Evolutionary conservation across 1,284 basidiomycete species (phyloP).

Genomic region (Ustilago sp.): DNA sequence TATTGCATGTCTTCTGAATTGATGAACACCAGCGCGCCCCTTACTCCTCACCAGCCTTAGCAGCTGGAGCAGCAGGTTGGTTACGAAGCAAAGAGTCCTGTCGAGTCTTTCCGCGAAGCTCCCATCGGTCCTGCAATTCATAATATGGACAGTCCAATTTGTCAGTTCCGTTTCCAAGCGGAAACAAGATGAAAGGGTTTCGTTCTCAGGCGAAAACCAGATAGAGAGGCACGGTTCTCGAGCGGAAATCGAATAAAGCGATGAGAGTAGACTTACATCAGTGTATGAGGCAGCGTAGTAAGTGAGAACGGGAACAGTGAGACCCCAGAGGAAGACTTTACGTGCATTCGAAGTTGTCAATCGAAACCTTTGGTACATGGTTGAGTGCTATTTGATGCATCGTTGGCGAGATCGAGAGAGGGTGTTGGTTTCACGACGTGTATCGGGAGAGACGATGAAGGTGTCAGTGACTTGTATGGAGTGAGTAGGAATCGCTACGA

Average conservation of each 20-base stretch:
- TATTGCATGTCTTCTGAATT: slow-evolving; percentile 8
- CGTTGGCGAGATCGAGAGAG: background rate
- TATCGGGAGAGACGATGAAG: background rate
- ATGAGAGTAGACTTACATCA: slow-evolving; percentile 48
- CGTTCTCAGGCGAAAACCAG: too few species aligned
- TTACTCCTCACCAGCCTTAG: slow-evolving; percentile 35
- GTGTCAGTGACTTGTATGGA: background rate
- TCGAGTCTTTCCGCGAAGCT: slow-evolving; percentile 57
- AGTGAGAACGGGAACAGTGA: slow-evolving; percentile 53
- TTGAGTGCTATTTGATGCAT: slow-evolving; percentile 41
- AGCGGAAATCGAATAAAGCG: too few species aligned
- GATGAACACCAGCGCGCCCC: background rate
- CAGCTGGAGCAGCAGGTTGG: slow-evolving; percentile 33
- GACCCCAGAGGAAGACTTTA: slow-evolving; percentile 51
- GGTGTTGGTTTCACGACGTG: background rate
- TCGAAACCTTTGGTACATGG: slow-evolving; percentile 67
- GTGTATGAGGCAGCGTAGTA: slow-evolving; percentile 53
- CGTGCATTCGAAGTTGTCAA: slow-evolving; percentile 57
- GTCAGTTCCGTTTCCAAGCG: background rate
- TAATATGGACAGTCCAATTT: background rate
- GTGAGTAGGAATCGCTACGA: background rate
- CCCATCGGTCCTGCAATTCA: slow-evolving; percentile 52
- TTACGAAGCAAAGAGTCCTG: slow-evolving; percentile 53
- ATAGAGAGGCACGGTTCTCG: too few species aligned
- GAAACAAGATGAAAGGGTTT: background rate